Conservation (phyloP, 208 protist genomes). For the Trypanosoma cruzi region DNA sequence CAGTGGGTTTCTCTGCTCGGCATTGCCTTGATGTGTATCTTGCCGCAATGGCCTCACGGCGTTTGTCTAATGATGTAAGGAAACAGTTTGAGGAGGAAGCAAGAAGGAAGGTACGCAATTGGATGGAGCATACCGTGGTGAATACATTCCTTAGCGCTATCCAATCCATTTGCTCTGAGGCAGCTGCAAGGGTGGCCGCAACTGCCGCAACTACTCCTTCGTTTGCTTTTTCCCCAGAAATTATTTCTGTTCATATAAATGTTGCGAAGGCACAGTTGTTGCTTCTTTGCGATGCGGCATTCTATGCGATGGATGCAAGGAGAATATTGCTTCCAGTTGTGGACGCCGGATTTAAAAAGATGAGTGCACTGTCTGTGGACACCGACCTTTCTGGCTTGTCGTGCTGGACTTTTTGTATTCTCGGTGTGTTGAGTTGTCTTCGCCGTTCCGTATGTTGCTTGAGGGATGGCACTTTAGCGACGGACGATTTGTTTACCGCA, state of each 20-base stretch:
- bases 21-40: slow-evolving; percentile 50
- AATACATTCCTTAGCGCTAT: slow-evolving; percentile 22
- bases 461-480: neutral
- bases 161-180: neutral
- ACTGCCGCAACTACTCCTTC: neutral
- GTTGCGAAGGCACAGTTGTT: slow-evolving; percentile 22
- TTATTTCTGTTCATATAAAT: neutral
- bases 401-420: slow-evolving; percentile 14
- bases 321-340: slow-evolving; percentile 12
- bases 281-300: slow-evolving; percentile 18
- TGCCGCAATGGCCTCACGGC: neutral
- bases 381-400: neutral
- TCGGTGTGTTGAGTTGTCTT: slow-evolving; percentile 14
- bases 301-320: slow-evolving; percentile 20
- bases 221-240: neutral
- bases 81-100: neutral
- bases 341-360: slow-evolving; percentile 14
- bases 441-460: slow-evolving; percentile 2
- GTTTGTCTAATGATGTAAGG: neutral
- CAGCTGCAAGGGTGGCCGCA: neutral
- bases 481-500: slow-evolving; percentile 7
- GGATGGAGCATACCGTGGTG: slow-evolving; percentile 13
- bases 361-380: neutral
- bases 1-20: slow-evolving; percentile 38
- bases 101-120: slow-evolving; percentile 7